Conservation (phyloP, 768 basidiomycete species). For the Amanita muscaria region DNA sequence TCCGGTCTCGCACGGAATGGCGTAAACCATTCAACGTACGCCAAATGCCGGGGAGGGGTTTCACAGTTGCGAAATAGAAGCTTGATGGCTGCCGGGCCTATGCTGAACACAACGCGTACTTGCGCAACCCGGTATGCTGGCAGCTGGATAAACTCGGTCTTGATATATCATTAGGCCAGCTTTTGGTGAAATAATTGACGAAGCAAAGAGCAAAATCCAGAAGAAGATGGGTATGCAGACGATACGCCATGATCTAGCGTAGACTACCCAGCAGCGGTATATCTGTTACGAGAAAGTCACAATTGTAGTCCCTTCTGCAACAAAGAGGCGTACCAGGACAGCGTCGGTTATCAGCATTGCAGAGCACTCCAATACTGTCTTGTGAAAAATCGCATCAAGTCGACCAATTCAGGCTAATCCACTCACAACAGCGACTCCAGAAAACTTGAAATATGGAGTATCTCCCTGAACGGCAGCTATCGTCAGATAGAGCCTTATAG, state of each 20-base stretch:
- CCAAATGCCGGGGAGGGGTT: constrained; percentile 19
- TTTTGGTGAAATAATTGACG: too few relatives aligned
- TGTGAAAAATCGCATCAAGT: background rate
- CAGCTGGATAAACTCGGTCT: too few relatives aligned
- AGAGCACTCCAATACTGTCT: background rate
- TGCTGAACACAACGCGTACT: too few relatives aligned
- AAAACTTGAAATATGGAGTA: background rate
- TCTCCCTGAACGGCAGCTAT: background rate
- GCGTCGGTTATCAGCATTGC: background rate
- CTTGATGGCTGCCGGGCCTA: too few relatives aligned
- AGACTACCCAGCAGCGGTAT: background rate
- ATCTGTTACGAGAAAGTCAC: background rate
- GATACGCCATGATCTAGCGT: background rate
- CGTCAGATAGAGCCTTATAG: background rate
- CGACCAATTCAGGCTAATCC: background rate
- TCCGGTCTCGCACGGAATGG: constrained; percentile 12
- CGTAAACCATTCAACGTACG: too few relatives aligned
- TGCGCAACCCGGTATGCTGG: too few relatives aligned
- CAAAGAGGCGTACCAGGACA: background rate
- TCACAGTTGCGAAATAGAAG: background rate
- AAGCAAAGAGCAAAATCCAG: background rate
- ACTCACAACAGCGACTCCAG: background rate
- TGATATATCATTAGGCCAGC: too few relatives aligned
- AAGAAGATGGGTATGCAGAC: background rate
- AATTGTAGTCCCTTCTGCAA: background rate